phyloP scores from a whole-genome alignment of 345 rosid genomes.

The Rubroshorea leprosula region DNA sequence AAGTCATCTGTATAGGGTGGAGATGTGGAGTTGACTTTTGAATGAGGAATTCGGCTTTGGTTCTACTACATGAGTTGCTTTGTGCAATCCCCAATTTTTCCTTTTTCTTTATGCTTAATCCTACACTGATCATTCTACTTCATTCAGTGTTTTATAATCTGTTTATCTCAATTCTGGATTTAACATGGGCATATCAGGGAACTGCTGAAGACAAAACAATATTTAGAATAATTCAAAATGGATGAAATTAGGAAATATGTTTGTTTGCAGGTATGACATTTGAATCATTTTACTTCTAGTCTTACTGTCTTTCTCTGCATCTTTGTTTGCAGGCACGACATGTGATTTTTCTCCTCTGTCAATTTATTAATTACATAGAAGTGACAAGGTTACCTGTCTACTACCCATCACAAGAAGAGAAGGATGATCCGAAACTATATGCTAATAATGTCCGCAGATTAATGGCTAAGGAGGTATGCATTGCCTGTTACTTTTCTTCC shows the following conservation, averaged over 20 bases:
- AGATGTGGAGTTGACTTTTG: too few species aligned
- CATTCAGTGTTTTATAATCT: too few species aligned
- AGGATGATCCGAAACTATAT: conserved; percentile 78
- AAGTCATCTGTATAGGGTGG: not conserved
- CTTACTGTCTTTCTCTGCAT: conserved; percentile 1
- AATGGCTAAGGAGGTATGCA: conserved; percentile 84
- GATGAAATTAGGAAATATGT: too few species aligned
- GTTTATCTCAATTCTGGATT: too few species aligned
- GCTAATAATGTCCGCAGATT: conserved; percentile 74
- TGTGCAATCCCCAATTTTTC: too few species aligned
- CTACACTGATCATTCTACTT: too few species aligned
- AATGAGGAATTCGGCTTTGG: not conserved
- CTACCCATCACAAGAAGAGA: conserved; percentile 88
- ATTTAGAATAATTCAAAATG: too few species aligned
- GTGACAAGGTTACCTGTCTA: conserved; percentile 72
- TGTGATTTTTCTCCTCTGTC: conserved; percentile 79
- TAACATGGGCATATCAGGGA: not conserved
- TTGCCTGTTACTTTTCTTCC: not conserved
- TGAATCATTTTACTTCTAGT: not conserved
- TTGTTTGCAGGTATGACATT: too few species aligned
- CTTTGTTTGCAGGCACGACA: conserved; percentile 61
- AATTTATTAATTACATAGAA: conserved; percentile 80
- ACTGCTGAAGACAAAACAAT: too few species aligned
- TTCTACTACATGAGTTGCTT: not conserved
- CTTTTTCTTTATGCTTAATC: too few species aligned